Percentiles rank a stretch among this genome's conserved stretches.
Evolutionary conservation across 2,329 filamentous ascomycete genomes (phyloP).

Genomic region (Triangularia setosa): DNA sequence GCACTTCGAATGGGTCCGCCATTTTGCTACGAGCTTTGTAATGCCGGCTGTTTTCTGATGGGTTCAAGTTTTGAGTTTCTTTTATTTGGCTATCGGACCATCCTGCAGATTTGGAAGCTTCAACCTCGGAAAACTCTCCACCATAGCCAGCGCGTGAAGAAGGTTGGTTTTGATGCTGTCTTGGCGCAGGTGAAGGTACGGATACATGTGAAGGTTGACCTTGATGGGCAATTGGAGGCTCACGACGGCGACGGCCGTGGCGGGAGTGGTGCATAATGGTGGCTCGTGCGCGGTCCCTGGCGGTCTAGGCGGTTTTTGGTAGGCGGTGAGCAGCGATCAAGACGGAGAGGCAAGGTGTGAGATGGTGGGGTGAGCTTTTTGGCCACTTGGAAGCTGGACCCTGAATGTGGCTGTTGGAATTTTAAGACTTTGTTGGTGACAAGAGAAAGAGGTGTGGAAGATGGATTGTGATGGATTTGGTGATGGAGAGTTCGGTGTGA

Average conservation of each 20-base stretch:
- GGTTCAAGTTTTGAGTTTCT: neutral
- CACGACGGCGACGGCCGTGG: neutral
- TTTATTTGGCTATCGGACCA: neutral
- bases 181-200: neutral
- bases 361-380: neutral
- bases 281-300: neutral
- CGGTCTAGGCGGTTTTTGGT: neutral
- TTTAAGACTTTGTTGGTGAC: neutral
- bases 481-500: constrained; percentile 1
- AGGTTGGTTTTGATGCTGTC: neutral
- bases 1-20: constrained; percentile 92
- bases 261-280: neutral
- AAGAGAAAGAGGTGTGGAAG: neutral
- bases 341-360: neutral
- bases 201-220: neutral
- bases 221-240: neutral
- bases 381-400: constrained; percentile 3
- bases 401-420: neutral
- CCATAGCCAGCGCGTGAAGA: neutral
- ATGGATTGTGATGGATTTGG: neutral
- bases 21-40: constrained; percentile 33
- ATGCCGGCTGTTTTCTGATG: neutral
- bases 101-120: neutral
- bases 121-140: neutral
- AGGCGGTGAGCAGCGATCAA: constrained; percentile 19